Base-by-base conservation (phyloP, 2,329 filamentous ascomycete species). In the Ophiocordyceps polyrhachis-furcata region DNA sequence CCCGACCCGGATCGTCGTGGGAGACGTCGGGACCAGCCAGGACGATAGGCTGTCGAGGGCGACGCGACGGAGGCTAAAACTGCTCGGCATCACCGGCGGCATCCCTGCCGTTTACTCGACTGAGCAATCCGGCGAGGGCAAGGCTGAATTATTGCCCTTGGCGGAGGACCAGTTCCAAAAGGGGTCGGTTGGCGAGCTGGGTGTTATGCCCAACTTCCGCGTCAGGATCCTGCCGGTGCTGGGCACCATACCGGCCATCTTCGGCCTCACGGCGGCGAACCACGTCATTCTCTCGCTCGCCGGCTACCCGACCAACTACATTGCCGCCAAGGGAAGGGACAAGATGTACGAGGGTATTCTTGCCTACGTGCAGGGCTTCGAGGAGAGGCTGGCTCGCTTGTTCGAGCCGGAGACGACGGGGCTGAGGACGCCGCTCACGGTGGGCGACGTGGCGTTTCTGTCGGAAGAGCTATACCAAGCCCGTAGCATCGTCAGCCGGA, bases 171-270 rank as follows among this genome's bases (percentile, higher is more conserved):
- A 96, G 58, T 91, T 87, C 55, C 63, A 76, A 42, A 93, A 91
- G 62, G 91, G 91, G 17, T 70, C 78, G 17, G 86, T 96, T 0
- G 81, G 82, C 23, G 88, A 95, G 51, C 70, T 96, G 0, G 83
- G 87, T 40, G 84, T 93, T 0, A 72, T 98, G 43, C 83, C 88
- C 1, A 88, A 94, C 58, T 98, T 98, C 61, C 74, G 91, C 21
- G 85, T 94, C 11, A 74, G 91, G n/a, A 98, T 98, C 46, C 64
- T 98, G 9, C 91, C 91, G 0, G 91, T 98, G 0, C 66, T 98
- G 3, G 91, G 91, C 1, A 98, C 91, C 0, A 95, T 98, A 88
- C 91, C 91, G 0, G 89, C 91, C 2, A 81, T 96, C 1, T 98
- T 98, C 59, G 91, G 91, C 9, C 83, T 95, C 46, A 83, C 82